These are phyloP conservation scores for Dactylella cylindrospora DNA, from an alignment of 2,329 filamentous ascomycete genomes.

Conservation along the genomic window DNA sequence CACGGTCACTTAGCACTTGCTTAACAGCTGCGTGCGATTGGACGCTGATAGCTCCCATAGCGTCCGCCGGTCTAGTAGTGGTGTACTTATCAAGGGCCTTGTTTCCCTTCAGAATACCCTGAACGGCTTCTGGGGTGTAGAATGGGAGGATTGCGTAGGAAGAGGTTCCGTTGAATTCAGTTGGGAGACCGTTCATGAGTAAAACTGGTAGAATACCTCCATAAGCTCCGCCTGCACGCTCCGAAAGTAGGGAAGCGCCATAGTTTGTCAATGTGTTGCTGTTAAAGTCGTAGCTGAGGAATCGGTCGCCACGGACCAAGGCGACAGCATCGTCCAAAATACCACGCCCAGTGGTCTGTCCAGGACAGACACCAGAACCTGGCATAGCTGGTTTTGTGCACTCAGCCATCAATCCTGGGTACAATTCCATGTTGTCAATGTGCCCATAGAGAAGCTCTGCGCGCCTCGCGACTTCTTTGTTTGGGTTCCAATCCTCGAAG, in stretches of 20 bases:
- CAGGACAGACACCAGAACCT: slow-evolving; percentile 32
- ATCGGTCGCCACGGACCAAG: slow-evolving; percentile 62
- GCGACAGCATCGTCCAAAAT: slow-evolving; percentile 65
- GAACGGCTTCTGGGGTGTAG: slow-evolving; percentile 32
- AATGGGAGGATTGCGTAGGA: slow-evolving; percentile 34
- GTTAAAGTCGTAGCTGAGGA: slow-evolving; percentile 58
- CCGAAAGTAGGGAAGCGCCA: slow-evolving; percentile 53
- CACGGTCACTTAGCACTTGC: slow-evolving; percentile 57
- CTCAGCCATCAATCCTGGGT: slow-evolving; percentile 63
- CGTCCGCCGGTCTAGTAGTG: slow-evolving; percentile 53
- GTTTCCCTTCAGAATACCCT: slow-evolving; percentile 37
- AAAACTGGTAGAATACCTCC: slow-evolving; percentile 37
- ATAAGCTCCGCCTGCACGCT: slow-evolving; percentile 31
- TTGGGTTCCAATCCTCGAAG: slow-evolving; percentile 59
- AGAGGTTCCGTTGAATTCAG: slow-evolving; percentile 28
- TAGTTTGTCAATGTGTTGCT: slow-evolving; percentile 57
- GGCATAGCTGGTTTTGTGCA: slow-evolving; percentile 46
- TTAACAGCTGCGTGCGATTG: slow-evolving; percentile 59
- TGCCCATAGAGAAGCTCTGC: slow-evolving; percentile 57
- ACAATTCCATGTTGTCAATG: slow-evolving; percentile 60
- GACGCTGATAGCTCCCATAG: slow-evolving; percentile 55
- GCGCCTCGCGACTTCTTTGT: slow-evolving; percentile 56
- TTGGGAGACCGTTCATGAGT: slow-evolving; percentile 28
- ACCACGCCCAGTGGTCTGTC: slow-evolving; percentile 59
- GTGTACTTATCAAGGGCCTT: slow-evolving; percentile 28